These are phyloP conservation scores for Anastatica hierochuntica DNA, from an alignment of 345 rosid species.

Conservation along the genomic window DNA sequence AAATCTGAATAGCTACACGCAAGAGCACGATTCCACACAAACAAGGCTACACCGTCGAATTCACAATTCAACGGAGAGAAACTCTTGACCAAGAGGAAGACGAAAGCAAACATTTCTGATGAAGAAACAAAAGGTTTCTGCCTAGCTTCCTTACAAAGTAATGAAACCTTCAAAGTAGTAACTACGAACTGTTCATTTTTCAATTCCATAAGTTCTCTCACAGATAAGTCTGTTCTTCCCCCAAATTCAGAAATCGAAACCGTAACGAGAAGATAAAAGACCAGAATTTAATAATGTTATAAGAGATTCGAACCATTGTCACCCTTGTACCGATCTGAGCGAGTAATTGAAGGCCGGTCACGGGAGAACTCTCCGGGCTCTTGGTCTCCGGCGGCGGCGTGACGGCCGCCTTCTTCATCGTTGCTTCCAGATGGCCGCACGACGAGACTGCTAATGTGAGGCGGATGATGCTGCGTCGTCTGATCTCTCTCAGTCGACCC, in stretches of 20 bases:
- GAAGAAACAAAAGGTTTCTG: too few species aligned
- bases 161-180: too few species aligned
- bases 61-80: background rate
- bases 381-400: conserved; percentile 41
- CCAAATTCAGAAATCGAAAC: conserved; percentile 15
- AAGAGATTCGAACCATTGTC: conserved; percentile 48
- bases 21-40: background rate
- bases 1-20: too few species aligned
- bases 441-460: conserved; percentile 74
- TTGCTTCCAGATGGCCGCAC: conserved; percentile 59
- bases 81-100: too few species aligned
- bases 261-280: background rate
- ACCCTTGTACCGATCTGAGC: conserved; percentile 49
- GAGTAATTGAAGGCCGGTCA: conserved; percentile 43
- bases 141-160: too few species aligned
- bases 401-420: conserved; percentile 28
- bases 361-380: conserved; percentile 67
- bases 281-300: background rate
- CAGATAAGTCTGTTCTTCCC: too few species aligned
- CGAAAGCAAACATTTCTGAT: too few species aligned
- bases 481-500: conserved; percentile 64
- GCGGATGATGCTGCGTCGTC: conserved; percentile 53
- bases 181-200: too few species aligned
- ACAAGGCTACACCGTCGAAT: background rate
- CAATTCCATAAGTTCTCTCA: too few species aligned